Base-by-base conservation (phyloP, 176 grass and related monocot species). In the Thinopyrum elongatum region DNA sequence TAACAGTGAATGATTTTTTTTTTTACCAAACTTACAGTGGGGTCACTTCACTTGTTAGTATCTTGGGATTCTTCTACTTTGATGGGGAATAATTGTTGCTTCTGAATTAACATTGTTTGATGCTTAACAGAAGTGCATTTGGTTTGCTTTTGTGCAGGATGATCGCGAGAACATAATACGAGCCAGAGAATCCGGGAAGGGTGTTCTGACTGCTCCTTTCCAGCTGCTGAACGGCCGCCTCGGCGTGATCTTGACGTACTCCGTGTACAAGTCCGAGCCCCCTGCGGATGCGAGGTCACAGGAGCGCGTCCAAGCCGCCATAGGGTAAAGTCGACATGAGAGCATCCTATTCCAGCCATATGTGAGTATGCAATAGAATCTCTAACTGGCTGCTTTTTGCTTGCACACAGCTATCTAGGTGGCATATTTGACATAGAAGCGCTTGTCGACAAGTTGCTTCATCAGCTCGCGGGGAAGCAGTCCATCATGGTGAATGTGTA, bases 351-450 rank as follows among this genome's bases (percentile, higher is more conserved):
- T 64, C 72, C 73, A 26, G 22, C 15, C 36, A 59, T 28, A 53
- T 29, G 78, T 73, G 33, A 34, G 33, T 77, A 23, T 34, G 14
- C 36, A 44, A 8, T 58, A 59, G 23, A 88, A 78, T 34, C 55
- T 75, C 23, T 29, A 17, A 64, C 26, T 23, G 23, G 10, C 17
- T 39, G 17, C 39, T 31, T 76, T 44, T 65, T 55, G 33, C 44
- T 70, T 17, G 25, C 49, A 73, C 92, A 79, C 90, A 99, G 97
- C 78, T 99, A 99, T 77, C 87, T 99, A 22, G 97, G 97, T 13
- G 97, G 97, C 75, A 99, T 99, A 86, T 99, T 99, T 91, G 97
- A 99, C 44, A 90, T 99, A 22, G 90, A 99, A 85, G 94, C 97
- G 9, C 88, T 99, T 27, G 94, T 99, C 11, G 88, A 99, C 26